Evolutionary conservation across 2,329 filamentous ascomycete species (phyloP), one percentile per base, ranked within the genome.

Genomic region (Paecilomyces variotii): DNA sequence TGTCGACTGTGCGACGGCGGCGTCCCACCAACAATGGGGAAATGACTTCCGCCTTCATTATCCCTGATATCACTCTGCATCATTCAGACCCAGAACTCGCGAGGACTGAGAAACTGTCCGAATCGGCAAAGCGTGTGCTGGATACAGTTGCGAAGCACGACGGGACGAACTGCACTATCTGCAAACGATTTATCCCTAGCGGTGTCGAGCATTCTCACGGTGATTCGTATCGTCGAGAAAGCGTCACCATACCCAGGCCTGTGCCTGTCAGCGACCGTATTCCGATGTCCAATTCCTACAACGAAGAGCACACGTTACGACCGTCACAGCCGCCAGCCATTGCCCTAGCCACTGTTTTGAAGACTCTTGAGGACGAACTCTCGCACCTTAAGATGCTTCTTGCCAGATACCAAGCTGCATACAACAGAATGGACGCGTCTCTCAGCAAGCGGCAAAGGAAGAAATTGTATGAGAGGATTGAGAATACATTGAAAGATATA

Each of bases 341-440:
- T 51, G 90, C 91, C 9, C 83, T 96, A 26, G 88, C 89, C 6
- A 84, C 87, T n/a, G 89, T 96, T 25, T 87, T 96, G 71, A 94
- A 95, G 74, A 83, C 86, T 6, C 78, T 95, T 2, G 81, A 90
- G 64, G 90, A 95, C 69, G 91, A 96, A 72, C 82, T 92, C 52
- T 81, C 82, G 11, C 89, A 95, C 70, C 76, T 95, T 56, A 88
- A 89, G 72, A 80, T 88, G 64, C 82, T 87, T 66, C 81, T 91
- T n/a, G 78, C 82, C 0, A 73, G 80, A 34, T 81, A 84, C 59
- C 84, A 88, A 65, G 79, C 78, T 2, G 75, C 81, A 39, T 90
- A 91, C 72, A 85, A 85, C 63, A 78, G 78, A 25, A 83, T 86
- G 58, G 87, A 94, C 73, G 83, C 87, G 55, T 81, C 85, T 0